phyloP scores from a whole-genome alignment of 2,329 filamentous ascomycete species.

The Phaeophleospora eucalypticola region DNA sequence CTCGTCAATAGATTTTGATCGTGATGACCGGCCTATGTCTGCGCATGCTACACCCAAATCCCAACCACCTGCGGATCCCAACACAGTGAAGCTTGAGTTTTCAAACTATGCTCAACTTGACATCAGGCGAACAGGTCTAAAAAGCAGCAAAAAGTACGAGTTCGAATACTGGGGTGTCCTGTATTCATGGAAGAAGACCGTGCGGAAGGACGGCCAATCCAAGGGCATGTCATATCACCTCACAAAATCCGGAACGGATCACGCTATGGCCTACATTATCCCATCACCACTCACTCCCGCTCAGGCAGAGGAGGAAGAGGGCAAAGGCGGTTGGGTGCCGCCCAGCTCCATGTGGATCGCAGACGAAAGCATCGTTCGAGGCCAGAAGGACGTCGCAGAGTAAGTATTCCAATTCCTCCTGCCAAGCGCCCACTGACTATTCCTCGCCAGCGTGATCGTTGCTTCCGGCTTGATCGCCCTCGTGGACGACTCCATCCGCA shows the following conservation, averaged over 20 bases:
- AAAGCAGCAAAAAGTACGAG: slow-evolving; percentile 71
- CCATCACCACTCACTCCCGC: slow-evolving; percentile 70
- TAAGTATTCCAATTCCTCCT: slow-evolving; percentile 48
- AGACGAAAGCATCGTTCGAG: slow-evolving; percentile 65
- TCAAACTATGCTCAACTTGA: slow-evolving; percentile 95
- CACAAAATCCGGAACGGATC: slow-evolving; percentile 60
- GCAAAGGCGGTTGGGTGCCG: slow-evolving; percentile 82
- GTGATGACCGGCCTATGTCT: slow-evolving; percentile 49
- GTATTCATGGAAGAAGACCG: slow-evolving; percentile 78
- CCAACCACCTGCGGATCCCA: slow-evolving; percentile 32
- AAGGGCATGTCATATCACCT: slow-evolving; percentile 75
- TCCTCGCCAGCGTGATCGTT: slow-evolving; percentile 67
- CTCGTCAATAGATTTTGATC: slow-evolving; percentile 35
- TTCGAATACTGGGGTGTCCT: slow-evolving; percentile 89
- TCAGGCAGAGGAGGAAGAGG: slow-evolving; percentile 67
- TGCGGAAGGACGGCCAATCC: slow-evolving; percentile 61
- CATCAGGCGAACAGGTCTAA: slow-evolving; percentile 64
- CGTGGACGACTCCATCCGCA: slow-evolving; percentile 86
- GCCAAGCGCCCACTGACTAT: slow-evolving; percentile 10
- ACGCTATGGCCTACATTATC: slow-evolving; percentile 76
- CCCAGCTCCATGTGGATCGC: slow-evolving; percentile 89
- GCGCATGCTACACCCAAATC: slow-evolving; percentile 7
- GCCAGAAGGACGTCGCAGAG: slow-evolving; percentile 79
- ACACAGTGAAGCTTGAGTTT: slow-evolving; percentile 86
- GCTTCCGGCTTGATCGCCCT: slow-evolving; percentile 84